Conservation (phyloP, 1,284 basidiomycete species). For the Melampsora medusae region DNA sequence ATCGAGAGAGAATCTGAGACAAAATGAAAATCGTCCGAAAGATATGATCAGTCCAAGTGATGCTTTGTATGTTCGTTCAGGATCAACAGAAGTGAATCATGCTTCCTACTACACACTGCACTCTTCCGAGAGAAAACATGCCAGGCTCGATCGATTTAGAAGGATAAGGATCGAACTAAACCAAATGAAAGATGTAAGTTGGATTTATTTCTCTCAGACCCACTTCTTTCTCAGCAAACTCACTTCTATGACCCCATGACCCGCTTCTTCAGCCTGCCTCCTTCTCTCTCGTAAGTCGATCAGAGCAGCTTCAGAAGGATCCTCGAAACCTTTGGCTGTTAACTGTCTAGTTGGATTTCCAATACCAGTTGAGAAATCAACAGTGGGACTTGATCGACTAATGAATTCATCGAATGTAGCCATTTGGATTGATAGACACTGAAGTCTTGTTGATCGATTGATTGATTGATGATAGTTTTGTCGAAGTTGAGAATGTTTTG, state of each 20-base stretch:
- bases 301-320: conserved; percentile 1
- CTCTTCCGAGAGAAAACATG: conserved; percentile 35
- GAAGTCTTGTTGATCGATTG: too few relatives aligned
- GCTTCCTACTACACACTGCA: conserved; percentile 26
- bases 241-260: background rate
- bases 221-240: too few relatives aligned
- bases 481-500: too few relatives aligned
- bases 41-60: background rate
- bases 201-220: background rate
- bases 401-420: conserved; percentile 1
- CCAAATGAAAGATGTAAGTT: background rate
- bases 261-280: conserved; percentile 1
- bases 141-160: conserved; percentile 11
- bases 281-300: background rate
- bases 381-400: background rate
- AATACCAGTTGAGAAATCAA: background rate
- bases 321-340: conserved; percentile 5
- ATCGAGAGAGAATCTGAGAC: conserved; percentile 36
- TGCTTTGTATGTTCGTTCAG: background rate
- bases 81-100: background rate
- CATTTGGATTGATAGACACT: background rate
- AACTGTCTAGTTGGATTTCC: background rate
- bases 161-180: conserved; percentile 42
- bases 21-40: background rate
- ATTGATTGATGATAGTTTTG: too few relatives aligned